Evolutionary conservation across 225 moss, liverwort and hornwort genomes (phyloP), one percentile per base, ranked within the genome.

Genomic region (Physcomitrellopsis africana): DNA sequence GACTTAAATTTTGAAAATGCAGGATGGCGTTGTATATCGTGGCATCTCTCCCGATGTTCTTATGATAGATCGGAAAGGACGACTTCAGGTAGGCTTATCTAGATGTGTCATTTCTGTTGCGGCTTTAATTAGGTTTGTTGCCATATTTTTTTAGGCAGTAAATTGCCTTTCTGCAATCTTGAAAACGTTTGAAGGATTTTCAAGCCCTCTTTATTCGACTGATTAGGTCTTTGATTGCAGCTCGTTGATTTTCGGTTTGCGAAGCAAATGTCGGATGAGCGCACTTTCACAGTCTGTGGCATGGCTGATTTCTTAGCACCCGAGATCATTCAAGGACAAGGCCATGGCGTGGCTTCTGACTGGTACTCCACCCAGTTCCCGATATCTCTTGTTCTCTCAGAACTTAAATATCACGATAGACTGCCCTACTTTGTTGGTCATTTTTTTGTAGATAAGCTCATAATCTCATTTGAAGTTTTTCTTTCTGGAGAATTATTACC

Each of bases 231-330:
- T 32, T 58, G 32, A 16, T 26, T 71, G 57, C 84, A 89, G 89
- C 10, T 90, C 71, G 58, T 87, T 8, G 89, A 90, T 72, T 90
- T 90, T 73, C 83, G 90, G 57, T 90, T 90, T 49, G 82, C 90
- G 0, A 87, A 90, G 72, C 80, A 69, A 55, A 79, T 90, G 82
- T 82, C 67, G 2, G 75, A 85, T 14, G 81, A 85, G 47, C 87
- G 68, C 27, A 87, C 90, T 1, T 87, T 90, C 78, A 85, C 90
- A 0, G 77, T 90, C 22, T 87, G 87, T 49, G 90, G 90, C 70
- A 90, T 90, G 90, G 90, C 90, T 65, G 90, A 90, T 80, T 90
- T 85, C 65, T 70, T 90, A 70, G 87, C 87, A 32, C 90, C 90
- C 0, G 90, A 90, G 71, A 81, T 90, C 16, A 74, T 90, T 16